These are phyloP conservation scores for Sugiyamaella qingdaonensis DNA, from an alignment of 805 yeast species.

Conservation along the genomic window DNA sequence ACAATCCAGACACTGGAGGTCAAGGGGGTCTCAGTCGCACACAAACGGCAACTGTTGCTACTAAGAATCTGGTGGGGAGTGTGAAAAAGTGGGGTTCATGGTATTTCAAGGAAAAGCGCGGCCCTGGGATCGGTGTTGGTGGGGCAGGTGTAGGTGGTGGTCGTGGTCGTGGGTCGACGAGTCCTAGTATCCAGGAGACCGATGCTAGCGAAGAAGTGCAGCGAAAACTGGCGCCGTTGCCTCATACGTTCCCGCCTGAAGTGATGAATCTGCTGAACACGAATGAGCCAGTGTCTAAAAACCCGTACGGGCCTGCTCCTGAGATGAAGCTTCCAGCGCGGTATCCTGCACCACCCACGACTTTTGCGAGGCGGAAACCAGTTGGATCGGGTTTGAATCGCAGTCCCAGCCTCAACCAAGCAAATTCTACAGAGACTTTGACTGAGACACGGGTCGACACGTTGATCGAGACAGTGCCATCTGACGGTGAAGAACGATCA, in stretches of 20 bases:
- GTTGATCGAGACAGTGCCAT: not conserved
- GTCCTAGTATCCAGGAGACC: not conserved
- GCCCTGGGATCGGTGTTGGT: slow-evolving; percentile 4
- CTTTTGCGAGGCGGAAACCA: slow-evolving; percentile 19
- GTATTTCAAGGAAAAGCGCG: slow-evolving; percentile 22
- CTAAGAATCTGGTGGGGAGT: slow-evolving; percentile 20
- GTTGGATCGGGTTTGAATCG: not conserved
- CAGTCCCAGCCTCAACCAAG: not conserved
- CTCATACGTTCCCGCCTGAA: slow-evolving; percentile 30
- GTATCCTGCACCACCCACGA: slow-evolving; percentile 17
- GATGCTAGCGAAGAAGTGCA: not conserved
- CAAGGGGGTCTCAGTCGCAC: not conserved
- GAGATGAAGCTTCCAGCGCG: slow-evolving; percentile 23
- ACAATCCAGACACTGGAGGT: slow-evolving; percentile 5
- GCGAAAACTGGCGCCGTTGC: slow-evolving; percentile 23
- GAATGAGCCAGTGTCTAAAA: slow-evolving; percentile 3
- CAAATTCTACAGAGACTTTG: not conserved
- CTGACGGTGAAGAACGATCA: not conserved
- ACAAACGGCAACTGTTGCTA: not conserved
- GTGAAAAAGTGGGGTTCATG: slow-evolving; percentile 28
- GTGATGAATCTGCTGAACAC: slow-evolving; percentile 18
- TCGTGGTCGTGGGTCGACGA: not conserved
- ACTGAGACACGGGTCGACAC: not conserved
- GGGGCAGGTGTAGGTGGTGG: slow-evolving; percentile 2
- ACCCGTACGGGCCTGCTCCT: slow-evolving; percentile 23